phyloP scores from a whole-genome alignment of 768 basidiomycete genomes.

The Mycena rebaudengoi region DNA sequence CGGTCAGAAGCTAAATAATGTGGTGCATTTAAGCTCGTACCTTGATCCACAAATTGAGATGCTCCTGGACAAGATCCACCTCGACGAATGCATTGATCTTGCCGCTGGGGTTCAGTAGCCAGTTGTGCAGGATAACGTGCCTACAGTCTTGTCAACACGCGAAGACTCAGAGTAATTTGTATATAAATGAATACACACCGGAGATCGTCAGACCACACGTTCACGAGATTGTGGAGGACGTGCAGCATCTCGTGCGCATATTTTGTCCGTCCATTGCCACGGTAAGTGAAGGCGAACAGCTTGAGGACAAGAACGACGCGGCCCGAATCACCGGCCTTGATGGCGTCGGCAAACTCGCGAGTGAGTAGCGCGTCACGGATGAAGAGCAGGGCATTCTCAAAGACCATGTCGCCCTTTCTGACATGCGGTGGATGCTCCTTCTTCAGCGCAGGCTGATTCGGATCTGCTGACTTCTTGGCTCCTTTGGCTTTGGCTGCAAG shows the following conservation, averaged over 20 bases:
- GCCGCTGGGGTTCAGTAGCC: conserved; percentile 40
- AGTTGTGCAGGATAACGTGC: conserved; percentile 38
- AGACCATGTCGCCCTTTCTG: conserved; percentile 27
- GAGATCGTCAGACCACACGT: conserved; percentile 35
- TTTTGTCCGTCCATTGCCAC: conserved; percentile 35
- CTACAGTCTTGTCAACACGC: conserved; percentile 11
- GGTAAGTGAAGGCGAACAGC: conserved; percentile 29
- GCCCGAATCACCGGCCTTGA: conserved; percentile 40
- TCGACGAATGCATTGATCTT: conserved; percentile 30
- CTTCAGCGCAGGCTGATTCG: background rate
- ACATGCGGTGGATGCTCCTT: conserved; percentile 2
- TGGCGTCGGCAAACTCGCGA: conserved; percentile 36
- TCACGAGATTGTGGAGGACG: conserved; percentile 34
- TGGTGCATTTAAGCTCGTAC: conserved; percentile 15
- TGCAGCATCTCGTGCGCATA: conserved; percentile 40
- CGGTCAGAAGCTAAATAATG: background rate
- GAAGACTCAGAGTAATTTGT: background rate
- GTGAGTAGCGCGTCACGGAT: conserved; percentile 35
- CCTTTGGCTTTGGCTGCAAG: background rate
- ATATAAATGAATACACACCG: conserved; percentile 21
- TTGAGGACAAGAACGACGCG: conserved; percentile 32
- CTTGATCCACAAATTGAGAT: conserved; percentile 27
- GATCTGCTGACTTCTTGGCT: background rate
- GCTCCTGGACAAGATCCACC: conserved; percentile 44
- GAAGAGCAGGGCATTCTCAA: conserved; percentile 37